Percentiles rank a stretch among this genome's conserved stretches.
phyloP scores from a whole-genome alignment of 208 protist species.

The Porcisia deanei region DNA sequence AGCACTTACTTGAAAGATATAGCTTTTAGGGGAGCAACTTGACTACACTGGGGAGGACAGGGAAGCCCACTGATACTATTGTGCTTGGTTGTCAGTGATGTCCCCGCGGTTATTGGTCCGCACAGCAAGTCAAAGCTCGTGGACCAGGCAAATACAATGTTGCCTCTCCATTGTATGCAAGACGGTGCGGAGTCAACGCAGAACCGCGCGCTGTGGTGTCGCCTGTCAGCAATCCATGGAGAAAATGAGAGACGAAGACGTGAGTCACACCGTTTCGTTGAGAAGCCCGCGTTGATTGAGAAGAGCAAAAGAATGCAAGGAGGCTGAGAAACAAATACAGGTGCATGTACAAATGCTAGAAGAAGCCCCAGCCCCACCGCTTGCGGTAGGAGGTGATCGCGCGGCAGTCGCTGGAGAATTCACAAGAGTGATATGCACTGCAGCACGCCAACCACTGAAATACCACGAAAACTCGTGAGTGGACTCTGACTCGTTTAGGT shows the following conservation, averaged over 20 bases:
- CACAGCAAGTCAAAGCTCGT: constrained; percentile 63
- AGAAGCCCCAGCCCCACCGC: background rate
- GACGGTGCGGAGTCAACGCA: background rate
- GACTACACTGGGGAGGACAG: constrained; percentile 45
- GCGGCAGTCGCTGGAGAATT: background rate
- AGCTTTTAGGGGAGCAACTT: constrained; percentile 56
- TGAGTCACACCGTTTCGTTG: background rate
- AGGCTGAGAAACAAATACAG: background rate
- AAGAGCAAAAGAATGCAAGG: background rate
- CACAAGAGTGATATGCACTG: background rate
- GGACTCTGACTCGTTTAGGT: background rate
- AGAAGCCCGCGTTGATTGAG: background rate
- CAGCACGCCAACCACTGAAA: background rate
- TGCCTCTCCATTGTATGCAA: background rate
- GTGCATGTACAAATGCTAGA: background rate
- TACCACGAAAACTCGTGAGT: background rate
- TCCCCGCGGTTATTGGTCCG: constrained; percentile 44
- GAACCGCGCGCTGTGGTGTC: background rate
- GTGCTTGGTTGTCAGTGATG: constrained; percentile 61
- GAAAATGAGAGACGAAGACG: background rate
- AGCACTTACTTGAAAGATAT: constrained; percentile 72
- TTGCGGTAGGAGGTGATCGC: background rate
- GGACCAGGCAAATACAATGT: constrained; percentile 9
- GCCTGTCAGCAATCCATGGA: background rate
- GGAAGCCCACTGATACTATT: constrained; percentile 64